Evolutionary conservation across 106 monocot species (phyloP).

Genomic region (Alisma plantagoaquatica): DNA sequence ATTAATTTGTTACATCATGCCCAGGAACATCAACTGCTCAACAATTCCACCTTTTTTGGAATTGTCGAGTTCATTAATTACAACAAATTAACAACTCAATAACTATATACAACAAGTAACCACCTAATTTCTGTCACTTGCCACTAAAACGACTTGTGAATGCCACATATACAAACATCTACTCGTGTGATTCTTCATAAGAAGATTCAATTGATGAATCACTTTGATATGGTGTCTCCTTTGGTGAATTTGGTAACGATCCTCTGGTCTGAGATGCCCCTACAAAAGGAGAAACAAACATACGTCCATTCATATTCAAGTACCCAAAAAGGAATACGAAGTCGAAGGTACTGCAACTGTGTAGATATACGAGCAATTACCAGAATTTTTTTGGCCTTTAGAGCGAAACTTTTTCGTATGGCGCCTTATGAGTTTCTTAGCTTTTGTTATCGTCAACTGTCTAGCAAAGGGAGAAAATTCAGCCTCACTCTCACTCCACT

Average conservation of each 20-base stretch:
- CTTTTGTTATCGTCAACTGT: conserved; percentile 87
- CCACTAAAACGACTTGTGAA: no score
- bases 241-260: conserved; percentile 52
- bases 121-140: no score
- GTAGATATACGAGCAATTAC: conserved; percentile 11
- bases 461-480: conserved; percentile 85
- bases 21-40: no score
- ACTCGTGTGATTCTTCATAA: conserved; percentile 61
- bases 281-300: conserved; percentile 11
- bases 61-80: no score
- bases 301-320: background rate
- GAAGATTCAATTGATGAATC: conserved; percentile 63
- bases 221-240: conserved; percentile 62
- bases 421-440: conserved; percentile 68
- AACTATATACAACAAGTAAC: no score
- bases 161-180: no score
- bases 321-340: background rate
- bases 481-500: conserved; percentile 76
- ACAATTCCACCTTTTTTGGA: no score
- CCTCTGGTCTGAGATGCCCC: conserved; percentile 25
- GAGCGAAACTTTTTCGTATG: conserved; percentile 78
- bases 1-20: no score
- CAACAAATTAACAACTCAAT: no score
- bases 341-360: background rate
- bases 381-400: conserved; percentile 49